These are phyloP conservation scores for Ceratobasidium sp. DNA, from an alignment of 1,284 basidiomycete genomes.

Conservation along the genomic window DNA sequence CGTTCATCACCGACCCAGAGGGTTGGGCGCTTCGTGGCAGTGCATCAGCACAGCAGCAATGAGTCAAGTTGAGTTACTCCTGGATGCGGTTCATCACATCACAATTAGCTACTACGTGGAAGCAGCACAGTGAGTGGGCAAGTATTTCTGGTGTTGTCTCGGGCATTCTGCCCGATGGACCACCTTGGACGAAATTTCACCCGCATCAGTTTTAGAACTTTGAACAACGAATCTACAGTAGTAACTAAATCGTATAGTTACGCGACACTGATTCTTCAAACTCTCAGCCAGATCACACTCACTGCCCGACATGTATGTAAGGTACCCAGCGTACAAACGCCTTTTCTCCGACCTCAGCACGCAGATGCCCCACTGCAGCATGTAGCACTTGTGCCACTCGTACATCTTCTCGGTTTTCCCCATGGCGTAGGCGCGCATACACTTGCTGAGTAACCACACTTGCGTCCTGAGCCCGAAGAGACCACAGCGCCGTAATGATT, in stretches of 20 bases:
- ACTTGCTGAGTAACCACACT: neutral
- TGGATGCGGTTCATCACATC: neutral
- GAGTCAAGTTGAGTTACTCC: neutral
- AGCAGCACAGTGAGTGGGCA: neutral
- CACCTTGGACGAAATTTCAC: neutral
- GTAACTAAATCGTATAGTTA: too few relatives aligned
- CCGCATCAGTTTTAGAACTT: too few relatives aligned
- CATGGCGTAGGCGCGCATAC: neutral
- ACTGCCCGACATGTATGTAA: neutral
- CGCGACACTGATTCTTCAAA: too few relatives aligned
- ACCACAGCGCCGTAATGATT: neutral
- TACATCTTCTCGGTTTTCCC: neutral
- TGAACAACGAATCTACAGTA: too few relatives aligned
- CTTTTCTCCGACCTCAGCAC: neutral
- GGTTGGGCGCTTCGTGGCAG: conserved; percentile 18
- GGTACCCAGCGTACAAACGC: neutral
- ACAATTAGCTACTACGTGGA: neutral
- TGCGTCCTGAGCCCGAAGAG: neutral
- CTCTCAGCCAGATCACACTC: too few relatives aligned
- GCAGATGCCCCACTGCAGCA: neutral
- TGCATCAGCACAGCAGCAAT: conserved; percentile 2
- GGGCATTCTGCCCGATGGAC: neutral
- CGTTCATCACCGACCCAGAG: conserved; percentile 12
- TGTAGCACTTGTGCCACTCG: neutral
- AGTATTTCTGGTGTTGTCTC: neutral